Evolutionary conservation across 805 yeast species (phyloP), one percentile per base, ranked within the genome.

Genomic region (Candida glaebosa): DNA sequence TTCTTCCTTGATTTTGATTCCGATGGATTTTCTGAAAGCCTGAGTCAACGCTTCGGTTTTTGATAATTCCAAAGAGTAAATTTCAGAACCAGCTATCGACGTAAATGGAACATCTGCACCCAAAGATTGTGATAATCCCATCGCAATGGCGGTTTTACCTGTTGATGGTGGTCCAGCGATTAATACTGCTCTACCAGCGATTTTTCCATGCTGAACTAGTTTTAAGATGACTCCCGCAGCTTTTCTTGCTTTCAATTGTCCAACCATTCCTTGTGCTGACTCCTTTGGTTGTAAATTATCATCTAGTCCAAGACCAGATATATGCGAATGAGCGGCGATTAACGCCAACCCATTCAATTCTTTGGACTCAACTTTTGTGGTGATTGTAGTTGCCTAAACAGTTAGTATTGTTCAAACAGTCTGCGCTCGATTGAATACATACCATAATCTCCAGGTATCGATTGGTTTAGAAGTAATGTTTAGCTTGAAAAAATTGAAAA

Each of bases 81-180:
- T 79, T 67, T 93, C 99, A 24, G 95, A 84, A 3, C 96, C 99
- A 7, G 96, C 91, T 61, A 93, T 76, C 7, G 95, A 88, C 31
- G 97, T 91, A 64, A 93, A 93, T 31, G 99, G 99, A 44, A 93
- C 97, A 48, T 82, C 88, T 10, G 69, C 56, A 24, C 86, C 86
- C 51, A 85, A 69, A 39, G 79, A 81, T 58, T 84, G 90, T 2
- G 89, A 76, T 31, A 85, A 73, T 14, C 97, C 99, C 84, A 89
- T 85, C 10, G 99, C 99, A 54, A 93, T 79, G 30, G 99, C 99
- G 3, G 99, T 93, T 64, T 93, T 93, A 65, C 99, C 99, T 0
- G 99, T 93, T 10, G 96, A 87, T 20, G 99, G 99, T 8, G 98
- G 98, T 31, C 99, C 99, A 0, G 99, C 98, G 46, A 93, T 75